phyloP scores from a whole-genome alignment of 495 filamentous ascomycete genomes.

The Tetracladium marchalianum region DNA sequence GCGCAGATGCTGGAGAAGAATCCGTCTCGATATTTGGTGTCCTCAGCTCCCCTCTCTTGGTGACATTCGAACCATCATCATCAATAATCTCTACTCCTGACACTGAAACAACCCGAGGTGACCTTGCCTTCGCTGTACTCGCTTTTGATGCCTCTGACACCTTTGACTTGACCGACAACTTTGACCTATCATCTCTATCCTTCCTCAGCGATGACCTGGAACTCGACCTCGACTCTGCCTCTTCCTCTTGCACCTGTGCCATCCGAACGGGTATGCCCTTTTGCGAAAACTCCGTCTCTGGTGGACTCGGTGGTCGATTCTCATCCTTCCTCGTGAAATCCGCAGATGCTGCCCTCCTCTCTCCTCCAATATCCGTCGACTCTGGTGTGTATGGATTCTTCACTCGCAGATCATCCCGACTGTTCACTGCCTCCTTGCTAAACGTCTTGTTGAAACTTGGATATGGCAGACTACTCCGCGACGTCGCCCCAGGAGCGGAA shows the following conservation, averaged over 20 bases:
- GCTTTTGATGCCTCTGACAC: conserved; percentile 29
- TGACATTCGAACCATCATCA: conserved; percentile 47
- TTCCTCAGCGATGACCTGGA: conserved; percentile 18
- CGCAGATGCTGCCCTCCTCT: conserved; percentile 11
- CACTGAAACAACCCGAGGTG: neutral
- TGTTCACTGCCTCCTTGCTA: conserved; percentile 69
- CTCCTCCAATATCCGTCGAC: conserved; percentile 18
- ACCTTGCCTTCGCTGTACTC: conserved; percentile 18
- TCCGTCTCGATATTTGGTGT: conserved; percentile 10
- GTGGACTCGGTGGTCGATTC: conserved; percentile 39
- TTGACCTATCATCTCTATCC: conserved; percentile 29
- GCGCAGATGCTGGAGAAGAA: conserved; percentile 14
- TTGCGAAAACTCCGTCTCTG: conserved; percentile 43
- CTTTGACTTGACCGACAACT: conserved; percentile 38
- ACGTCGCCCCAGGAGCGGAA: conserved; percentile 25
- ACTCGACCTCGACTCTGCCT: conserved; percentile 13
- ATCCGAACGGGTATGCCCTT: conserved; percentile 12
- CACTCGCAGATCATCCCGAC: conserved; percentile 41
- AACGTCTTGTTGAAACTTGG: conserved; percentile 82
- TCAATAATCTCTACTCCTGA: conserved; percentile 17
- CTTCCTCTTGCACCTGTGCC: conserved; percentile 17
- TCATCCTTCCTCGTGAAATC: conserved; percentile 16
- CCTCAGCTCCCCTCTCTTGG: conserved; percentile 37
- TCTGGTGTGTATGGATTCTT: conserved; percentile 19
- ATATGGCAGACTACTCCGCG: conserved; percentile 60